Conservation (phyloP, 805 yeast species). For the Allodekkera sacchari region DNA sequence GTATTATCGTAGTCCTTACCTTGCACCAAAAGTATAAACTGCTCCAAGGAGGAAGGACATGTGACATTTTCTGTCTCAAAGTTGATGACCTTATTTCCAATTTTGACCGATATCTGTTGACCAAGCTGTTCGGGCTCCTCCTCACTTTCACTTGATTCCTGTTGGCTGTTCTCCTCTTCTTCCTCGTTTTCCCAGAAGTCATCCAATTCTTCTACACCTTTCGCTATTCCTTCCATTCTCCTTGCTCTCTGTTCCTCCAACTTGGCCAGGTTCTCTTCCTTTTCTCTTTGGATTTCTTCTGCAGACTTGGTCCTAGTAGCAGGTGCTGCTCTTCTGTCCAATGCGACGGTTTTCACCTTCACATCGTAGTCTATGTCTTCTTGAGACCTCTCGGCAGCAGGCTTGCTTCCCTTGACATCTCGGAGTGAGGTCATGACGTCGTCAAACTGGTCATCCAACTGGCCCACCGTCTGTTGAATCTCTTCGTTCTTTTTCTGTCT, state of each 20-base stretch:
- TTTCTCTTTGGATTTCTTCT: constrained; percentile 58
- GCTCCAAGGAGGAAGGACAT: constrained; percentile 44
- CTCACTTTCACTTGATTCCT: constrained; percentile 18
- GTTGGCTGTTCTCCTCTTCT: constrained; percentile 26
- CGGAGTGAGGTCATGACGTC: constrained; percentile 44
- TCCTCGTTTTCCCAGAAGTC: constrained; percentile 54
- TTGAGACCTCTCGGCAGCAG: constrained; percentile 26
- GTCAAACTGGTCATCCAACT: constrained; percentile 66
- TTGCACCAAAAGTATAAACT: constrained; percentile 28
- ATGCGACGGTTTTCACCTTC: constrained; percentile 55
- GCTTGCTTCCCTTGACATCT: constrained; percentile 21
- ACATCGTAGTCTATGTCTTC: constrained; percentile 49
- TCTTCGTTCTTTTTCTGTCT: constrained; percentile 59
- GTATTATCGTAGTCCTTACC: constrained; percentile 33
- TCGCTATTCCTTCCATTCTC: constrained; percentile 62
- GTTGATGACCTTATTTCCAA: constrained; percentile 25
- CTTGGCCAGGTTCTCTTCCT: constrained; percentile 48
- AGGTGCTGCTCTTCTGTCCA: constrained; percentile 73
- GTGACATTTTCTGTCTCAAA: constrained; percentile 9
- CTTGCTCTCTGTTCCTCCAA: constrained; percentile 60
- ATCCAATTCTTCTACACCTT: constrained; percentile 38
- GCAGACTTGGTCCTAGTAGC: constrained; percentile 75
- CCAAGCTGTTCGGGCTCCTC: constrained; percentile 3
- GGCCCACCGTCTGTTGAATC: constrained; percentile 51
- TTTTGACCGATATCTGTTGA: constrained; percentile 20